These are phyloP conservation scores for Quercus cerris DNA, from an alignment of 306 rosid genomes.

Conservation along the genomic window DNA sequence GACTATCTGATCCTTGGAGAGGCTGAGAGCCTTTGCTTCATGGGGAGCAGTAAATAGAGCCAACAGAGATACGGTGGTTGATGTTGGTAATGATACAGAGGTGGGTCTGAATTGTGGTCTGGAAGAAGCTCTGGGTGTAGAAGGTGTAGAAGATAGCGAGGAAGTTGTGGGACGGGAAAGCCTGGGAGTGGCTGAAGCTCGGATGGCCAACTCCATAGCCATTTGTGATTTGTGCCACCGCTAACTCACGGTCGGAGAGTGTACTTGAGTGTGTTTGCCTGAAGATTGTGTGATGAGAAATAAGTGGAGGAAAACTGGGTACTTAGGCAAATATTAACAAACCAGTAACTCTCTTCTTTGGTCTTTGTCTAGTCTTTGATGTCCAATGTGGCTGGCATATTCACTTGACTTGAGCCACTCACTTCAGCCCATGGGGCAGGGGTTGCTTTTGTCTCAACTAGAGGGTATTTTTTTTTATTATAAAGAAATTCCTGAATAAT, in stretches of 20 bases:
- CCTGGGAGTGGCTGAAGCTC: constrained; percentile 57
- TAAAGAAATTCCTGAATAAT: no score
- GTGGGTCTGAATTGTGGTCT: constrained; percentile 41
- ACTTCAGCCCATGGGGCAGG: no score
- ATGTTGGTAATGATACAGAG: constrained; percentile 55
- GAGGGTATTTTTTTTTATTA: no score
- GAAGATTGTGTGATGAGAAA: constrained; percentile 36
- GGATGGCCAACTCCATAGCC: constrained; percentile 61
- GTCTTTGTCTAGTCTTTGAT: background rate
- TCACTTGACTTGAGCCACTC: no score
- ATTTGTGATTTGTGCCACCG: constrained; percentile 25
- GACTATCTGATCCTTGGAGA: constrained; percentile 75
- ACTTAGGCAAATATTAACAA: background rate
- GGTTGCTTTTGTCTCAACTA: no score
- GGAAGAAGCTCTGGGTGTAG: constrained; percentile 23
- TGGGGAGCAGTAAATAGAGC: constrained; percentile 57
- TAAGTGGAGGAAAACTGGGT: constrained; percentile 34
- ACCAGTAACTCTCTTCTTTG: background rate
- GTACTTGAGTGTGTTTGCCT: background rate
- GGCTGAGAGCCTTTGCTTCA: constrained; percentile 65
- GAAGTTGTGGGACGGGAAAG: constrained; percentile 37
- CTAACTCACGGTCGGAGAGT: background rate
- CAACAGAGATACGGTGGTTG: constrained; percentile 67
- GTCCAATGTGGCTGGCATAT: constrained; percentile 29
- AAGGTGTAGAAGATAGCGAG: constrained; percentile 23